phyloP scores from a whole-genome alignment of 225 moss, liverwort and hornwort genomes.

The Bryum argenteum region DNA sequence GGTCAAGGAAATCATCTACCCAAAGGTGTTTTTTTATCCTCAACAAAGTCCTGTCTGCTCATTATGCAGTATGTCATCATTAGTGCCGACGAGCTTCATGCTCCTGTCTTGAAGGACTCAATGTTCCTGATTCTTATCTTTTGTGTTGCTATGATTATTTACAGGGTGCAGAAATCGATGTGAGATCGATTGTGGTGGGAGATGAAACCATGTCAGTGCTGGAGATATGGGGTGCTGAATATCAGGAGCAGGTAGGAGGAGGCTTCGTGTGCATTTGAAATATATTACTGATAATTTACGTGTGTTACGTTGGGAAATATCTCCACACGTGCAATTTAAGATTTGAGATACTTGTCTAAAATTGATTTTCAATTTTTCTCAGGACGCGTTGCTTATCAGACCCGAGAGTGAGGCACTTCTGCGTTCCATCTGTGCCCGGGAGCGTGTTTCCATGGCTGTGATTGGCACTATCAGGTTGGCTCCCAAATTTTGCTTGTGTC shows the following conservation, averaged over 20 bases:
- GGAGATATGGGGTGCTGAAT: slow-evolving; percentile 99
- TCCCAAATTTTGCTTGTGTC: slow-evolving; percentile 18
- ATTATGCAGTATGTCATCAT: background rate
- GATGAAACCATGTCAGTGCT: slow-evolving; percentile 98
- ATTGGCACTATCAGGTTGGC: slow-evolving; percentile 88
- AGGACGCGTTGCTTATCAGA: slow-evolving; percentile 97
- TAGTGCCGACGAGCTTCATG: background rate
- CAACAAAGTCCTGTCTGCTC: background rate
- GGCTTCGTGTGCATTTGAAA: slow-evolving; percentile 2
- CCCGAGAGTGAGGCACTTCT: slow-evolving; percentile 83
- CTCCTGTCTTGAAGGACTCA: background rate
- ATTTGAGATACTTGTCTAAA: background rate
- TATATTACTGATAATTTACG: background rate
- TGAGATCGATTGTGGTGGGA: slow-evolving; percentile 91
- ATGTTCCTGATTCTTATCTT: background rate
- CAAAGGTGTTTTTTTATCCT: slow-evolving; percentile 49
- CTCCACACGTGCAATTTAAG: background rate
- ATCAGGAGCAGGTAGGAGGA: slow-evolving; percentile 90
- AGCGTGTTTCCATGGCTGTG: slow-evolving; percentile 97
- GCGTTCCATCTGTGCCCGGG: slow-evolving; percentile 86
- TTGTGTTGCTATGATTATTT: background rate
- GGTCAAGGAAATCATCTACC: slow-evolving; percentile 98
- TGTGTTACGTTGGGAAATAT: background rate
- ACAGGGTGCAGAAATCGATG: slow-evolving; percentile 98
- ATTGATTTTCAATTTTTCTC: slow-evolving; percentile 11